Evolutionary conservation across 129 eudicot genomes (phyloP), one percentile per base, ranked within the genome.

Genomic region (Daucus carota): DNA sequence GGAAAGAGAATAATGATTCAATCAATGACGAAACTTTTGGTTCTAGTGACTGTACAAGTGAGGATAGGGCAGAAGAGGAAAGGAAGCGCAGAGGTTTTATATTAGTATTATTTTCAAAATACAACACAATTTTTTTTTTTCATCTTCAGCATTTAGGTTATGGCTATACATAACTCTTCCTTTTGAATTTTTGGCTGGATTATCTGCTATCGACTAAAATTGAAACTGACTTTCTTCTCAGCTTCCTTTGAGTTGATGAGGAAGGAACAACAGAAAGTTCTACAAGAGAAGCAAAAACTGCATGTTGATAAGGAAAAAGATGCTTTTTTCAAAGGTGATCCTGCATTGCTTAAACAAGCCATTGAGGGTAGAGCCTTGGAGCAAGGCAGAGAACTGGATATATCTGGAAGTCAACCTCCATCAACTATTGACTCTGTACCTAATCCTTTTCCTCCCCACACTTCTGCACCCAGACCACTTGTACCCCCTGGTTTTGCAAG

Each of bases 1-100:
- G 97, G 10, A 87, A 80, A 76, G 93, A 88, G 71, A 79, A 89
- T 13, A 85, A 81, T 4, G 97, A 94, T 80, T 81, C 99, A 17
- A 85, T 81, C 74, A 88, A 95, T 81, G 99, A 95, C 75, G 99
- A 95, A 75, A 95, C 99, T 45, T 95, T 95, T 88, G 99, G 99
- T 82, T 89, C 97, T 47, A 60, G 78, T 65, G 99, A 91, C 81
- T 65, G 44, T 72, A 78, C 96, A 38, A 89, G 86, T 85, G 90
- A 95, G 73, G 99, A 95, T 81, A 91, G 90, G 85, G 94, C 91
- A 77, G 99, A 95, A 78, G 97, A 91, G 82, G 99, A 95, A 79
- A 95, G 85, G 79, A 85, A 80, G 83, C 83, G 99, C 87, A 95
- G 97, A 92, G 97, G 99, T 92, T 83, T 41, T 32, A 32, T 45